Conservation (phyloP, 306 rosid genomes). For the Glycine soja region DNA sequence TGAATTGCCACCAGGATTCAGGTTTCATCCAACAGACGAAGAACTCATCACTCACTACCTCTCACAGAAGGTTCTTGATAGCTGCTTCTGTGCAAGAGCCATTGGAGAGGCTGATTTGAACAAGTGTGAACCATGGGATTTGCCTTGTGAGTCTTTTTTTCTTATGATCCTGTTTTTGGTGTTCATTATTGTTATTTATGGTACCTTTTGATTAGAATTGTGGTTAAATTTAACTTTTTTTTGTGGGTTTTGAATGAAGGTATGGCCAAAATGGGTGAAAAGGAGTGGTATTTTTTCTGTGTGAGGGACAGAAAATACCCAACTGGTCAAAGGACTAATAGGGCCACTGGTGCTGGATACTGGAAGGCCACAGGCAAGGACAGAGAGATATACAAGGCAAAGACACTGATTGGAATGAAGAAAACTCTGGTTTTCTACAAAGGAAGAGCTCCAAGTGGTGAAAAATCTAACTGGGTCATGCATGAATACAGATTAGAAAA, state of each 20-base stretch:
- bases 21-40: slow-evolving; percentile 94
- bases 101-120: slow-evolving; percentile 85
- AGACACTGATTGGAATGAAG: slow-evolving; percentile 80
- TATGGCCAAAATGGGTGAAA: slow-evolving; percentile 82
- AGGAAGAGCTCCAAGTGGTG: slow-evolving; percentile 88
- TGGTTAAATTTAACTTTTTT: background rate
- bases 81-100: slow-evolving; percentile 62
- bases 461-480: slow-evolving; percentile 89
- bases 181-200: background rate
- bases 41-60: slow-evolving; percentile 84
- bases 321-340: slow-evolving; percentile 83
- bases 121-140: slow-evolving; percentile 95
- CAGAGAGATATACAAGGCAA: slow-evolving; percentile 67
- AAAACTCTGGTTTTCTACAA: slow-evolving; percentile 87
- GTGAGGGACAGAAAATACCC: slow-evolving; percentile 82
- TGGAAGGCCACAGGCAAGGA: slow-evolving; percentile 99
- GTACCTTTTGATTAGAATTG: background rate
- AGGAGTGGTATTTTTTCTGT: slow-evolving; percentile 90
- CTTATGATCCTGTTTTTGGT: background rate
- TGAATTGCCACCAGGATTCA: slow-evolving; percentile 87
- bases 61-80: slow-evolving; percentile 67
- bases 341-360: slow-evolving; percentile 85
- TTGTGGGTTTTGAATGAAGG: slow-evolving; percentile 52
- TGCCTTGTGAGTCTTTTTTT: slow-evolving; percentile 69
- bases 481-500: slow-evolving; percentile 84